Evolutionary conservation across 2,329 filamentous ascomycete genomes (phyloP).

Genomic region (Aspergillus carbonarius): DNA sequence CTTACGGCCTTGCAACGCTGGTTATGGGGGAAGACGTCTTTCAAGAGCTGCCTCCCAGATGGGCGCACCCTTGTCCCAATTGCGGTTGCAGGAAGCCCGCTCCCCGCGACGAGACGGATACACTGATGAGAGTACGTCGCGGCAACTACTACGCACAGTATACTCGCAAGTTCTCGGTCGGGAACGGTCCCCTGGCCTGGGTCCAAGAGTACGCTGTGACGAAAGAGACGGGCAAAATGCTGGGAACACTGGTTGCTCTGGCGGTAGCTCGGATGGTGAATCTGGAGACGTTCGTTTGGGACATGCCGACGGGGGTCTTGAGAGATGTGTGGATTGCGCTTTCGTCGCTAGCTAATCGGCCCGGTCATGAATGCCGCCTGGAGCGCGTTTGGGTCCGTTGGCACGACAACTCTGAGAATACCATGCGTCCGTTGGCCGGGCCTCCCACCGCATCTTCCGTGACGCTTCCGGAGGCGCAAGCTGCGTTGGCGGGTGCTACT

Average conservation of each 20-base stretch:
- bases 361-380: slow-evolving; percentile 63
- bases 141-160: slow-evolving; percentile 77
- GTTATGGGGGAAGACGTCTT: slow-evolving; percentile 70
- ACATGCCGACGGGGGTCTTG: slow-evolving; percentile 82
- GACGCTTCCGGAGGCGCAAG: slow-evolving; percentile 18
- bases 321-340: slow-evolving; percentile 79
- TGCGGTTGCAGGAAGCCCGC: slow-evolving; percentile 29
- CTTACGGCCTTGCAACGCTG: slow-evolving; percentile 76
- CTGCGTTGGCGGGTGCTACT: slow-evolving; percentile 14
- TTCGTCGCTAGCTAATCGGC: slow-evolving; percentile 65
- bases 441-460: slow-evolving; percentile 18
- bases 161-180: slow-evolving; percentile 77
- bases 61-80: slow-evolving; percentile 24
- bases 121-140: slow-evolving; percentile 42
- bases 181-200: slow-evolving; percentile 77
- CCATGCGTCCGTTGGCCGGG: slow-evolving; percentile 22
- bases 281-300: slow-evolving; percentile 80
- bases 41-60: slow-evolving; percentile 47
- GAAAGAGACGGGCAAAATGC: slow-evolving; percentile 83
- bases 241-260: slow-evolving; percentile 77
- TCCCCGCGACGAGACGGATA: background rate
- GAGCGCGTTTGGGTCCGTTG: slow-evolving; percentile 77
- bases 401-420: slow-evolving; percentile 68
- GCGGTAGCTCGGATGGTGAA: slow-evolving; percentile 80
- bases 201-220: slow-evolving; percentile 78